phyloP scores from a whole-genome alignment of 2,329 filamentous ascomycete species.

The Hymenoscyphus occultus region DNA sequence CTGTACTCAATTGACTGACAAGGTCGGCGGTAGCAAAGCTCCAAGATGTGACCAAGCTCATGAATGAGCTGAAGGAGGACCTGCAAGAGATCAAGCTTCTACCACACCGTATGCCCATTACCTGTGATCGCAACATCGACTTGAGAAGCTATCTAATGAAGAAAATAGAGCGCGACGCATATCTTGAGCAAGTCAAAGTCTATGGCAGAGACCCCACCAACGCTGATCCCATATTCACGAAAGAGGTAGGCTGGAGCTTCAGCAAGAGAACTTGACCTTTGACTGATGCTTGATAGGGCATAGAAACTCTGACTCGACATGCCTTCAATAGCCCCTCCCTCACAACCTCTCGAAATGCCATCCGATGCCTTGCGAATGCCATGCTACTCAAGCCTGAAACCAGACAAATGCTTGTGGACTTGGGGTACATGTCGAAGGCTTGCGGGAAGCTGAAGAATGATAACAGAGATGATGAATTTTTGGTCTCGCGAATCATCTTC shows the following conservation, averaged over 20 bases:
- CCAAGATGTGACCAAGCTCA: conserved; percentile 61
- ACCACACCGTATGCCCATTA: conserved; percentile 52
- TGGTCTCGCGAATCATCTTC: conserved; percentile 75
- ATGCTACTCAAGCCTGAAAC: conserved; percentile 67
- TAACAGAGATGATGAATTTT: conserved; percentile 80
- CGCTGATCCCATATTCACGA: conserved; percentile 82
- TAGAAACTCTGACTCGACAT: conserved; percentile 68
- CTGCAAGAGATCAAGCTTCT: conserved; percentile 57
- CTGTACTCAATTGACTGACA: conserved; percentile 15
- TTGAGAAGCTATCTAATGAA: conserved; percentile 10
- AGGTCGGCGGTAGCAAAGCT: conserved; percentile 55
- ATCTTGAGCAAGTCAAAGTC: conserved; percentile 70
- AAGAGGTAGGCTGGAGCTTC: conserved; percentile 52
- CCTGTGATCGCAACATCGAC: neutral
- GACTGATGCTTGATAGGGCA: conserved; percentile 53
- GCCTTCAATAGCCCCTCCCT: conserved; percentile 65
- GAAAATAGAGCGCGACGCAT: conserved; percentile 56
- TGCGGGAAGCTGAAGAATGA: conserved; percentile 71
- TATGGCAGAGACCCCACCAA: conserved; percentile 69
- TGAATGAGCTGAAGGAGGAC: conserved; percentile 61
- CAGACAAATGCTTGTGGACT: conserved; percentile 69
- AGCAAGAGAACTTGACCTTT: neutral
- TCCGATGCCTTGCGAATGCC: conserved; percentile 83
- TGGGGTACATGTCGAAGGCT: conserved; percentile 64
- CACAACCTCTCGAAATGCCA: conserved; percentile 67